Base-by-base conservation (phyloP, 2,329 filamentous ascomycete genomes). In the Pochonia chlamydosporia region DNA sequence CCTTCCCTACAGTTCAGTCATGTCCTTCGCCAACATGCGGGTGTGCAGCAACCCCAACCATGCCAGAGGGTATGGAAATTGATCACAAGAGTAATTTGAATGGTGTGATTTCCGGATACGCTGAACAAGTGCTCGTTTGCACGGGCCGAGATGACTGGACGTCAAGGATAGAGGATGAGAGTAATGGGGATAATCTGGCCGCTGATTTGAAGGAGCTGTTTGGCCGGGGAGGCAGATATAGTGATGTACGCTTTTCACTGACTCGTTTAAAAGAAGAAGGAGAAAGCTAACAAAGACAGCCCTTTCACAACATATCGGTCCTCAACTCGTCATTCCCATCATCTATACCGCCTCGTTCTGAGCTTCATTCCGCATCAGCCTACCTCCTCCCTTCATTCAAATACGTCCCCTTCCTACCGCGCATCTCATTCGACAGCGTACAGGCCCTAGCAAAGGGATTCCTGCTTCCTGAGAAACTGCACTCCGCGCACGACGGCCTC, bases 311-410 rank as follows among this genome's bases (percentile, higher is more conserved):
- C 63, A 68, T 95, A 48, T 78, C 89, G 23, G 71, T 92, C 47
- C 81, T 88, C 20, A 88, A 88, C 58, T 78, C 85, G 11, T 95
- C 89, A 0, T 84, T 96, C 56, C 72, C 76, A 9, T 79, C 85
- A 26, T 75, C 75, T 7, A 61, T 66, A n/a, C 69, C 69, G 3
- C 64, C 65, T 28, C 66, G 72, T 23, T 60, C 54, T 13, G 62
- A 72, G 16, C 63, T 75, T 47, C 74, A 75, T 62, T 76, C 64
- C 18, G 77, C 78, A 0, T 89, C 85, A 1, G 87, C 78, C 2
- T 87, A 92, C 59, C 74, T 96, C 18, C 79, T 96, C 26, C 91
- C 91, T 3, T 83, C 81, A 63, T 96, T 96, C 73, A 84, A 83
- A 66, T 90, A 90, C 64, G 72, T 95, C 14, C 82, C 85, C 0